phyloP scores from a whole-genome alignment of 352 stramenopile species.

The Globisporangium splendens region DNA sequence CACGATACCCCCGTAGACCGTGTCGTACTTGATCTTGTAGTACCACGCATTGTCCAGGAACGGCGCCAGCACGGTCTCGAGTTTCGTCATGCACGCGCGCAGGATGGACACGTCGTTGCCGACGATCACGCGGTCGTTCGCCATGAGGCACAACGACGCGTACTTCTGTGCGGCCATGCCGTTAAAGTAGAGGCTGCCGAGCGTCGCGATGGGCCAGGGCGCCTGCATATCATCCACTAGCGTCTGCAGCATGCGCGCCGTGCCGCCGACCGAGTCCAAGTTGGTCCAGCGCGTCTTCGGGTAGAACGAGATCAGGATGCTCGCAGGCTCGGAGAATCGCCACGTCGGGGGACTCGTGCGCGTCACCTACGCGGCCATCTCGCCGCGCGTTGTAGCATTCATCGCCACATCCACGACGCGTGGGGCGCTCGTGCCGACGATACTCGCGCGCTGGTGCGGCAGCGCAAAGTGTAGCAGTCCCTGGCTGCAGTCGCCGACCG shows the following conservation, averaged over 20 bases:
- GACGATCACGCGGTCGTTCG: constrained; percentile 42
- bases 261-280: constrained; percentile 1
- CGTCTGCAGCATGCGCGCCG: constrained; percentile 32
- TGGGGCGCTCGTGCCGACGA: constrained; percentile 36
- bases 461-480: constrained; percentile 63
- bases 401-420: constrained; percentile 22
- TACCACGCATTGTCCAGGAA: constrained; percentile 40
- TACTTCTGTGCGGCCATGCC: constrained; percentile 78
- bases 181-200: constrained; percentile 84
- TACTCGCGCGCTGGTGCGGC: constrained; percentile 30
- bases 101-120: constrained; percentile 34
- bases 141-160: constrained; percentile 71
- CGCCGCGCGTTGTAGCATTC: constrained; percentile 54
- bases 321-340: constrained; percentile 37
- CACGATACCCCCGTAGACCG: constrained; percentile 66
- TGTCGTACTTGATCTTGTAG: constrained; percentile 64
- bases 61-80: constrained; percentile 27
- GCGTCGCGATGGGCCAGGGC: constrained; percentile 38
- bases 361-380: constrained; percentile 52
- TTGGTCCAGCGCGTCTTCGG: constrained; percentile 31
- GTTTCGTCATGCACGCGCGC: constrained; percentile 31
- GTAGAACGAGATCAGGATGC: constrained; percentile 20
- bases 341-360: constrained; percentile 28
- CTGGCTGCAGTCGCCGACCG: constrained; percentile 40
- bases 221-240: constrained; percentile 51